Conservation (phyloP, 2,329 filamentous ascomycete genomes). For the Trichoderma atrobrunneum region DNA sequence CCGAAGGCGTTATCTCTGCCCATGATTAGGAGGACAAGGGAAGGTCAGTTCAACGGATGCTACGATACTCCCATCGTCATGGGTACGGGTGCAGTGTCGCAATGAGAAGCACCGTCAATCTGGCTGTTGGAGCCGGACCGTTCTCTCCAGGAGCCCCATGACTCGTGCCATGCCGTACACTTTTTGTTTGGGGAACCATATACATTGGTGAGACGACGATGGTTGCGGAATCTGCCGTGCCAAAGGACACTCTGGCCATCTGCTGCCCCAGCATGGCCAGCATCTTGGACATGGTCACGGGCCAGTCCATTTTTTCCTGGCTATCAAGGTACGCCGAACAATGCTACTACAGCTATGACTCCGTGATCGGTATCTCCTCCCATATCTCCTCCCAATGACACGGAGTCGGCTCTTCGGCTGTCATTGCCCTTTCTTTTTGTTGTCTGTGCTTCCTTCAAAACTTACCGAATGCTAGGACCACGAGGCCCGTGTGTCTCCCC, state of each 20-base stretch:
- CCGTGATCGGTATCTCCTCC: not conserved
- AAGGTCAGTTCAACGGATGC: not conserved
- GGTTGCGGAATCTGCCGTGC: not conserved
- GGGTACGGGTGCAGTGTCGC: not conserved
- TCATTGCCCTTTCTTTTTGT: not conserved
- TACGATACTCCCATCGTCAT: not conserved
- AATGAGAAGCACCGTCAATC: not conserved
- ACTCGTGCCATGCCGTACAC: not conserved
- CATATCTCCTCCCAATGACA: not conserved
- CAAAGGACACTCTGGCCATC: not conserved
- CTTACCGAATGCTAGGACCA: conserved; percentile 17
- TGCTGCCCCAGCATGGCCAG: not conserved
- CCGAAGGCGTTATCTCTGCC: not conserved
- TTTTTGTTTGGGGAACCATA: not conserved
- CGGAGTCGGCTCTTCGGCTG: not conserved
- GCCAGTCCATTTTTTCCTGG: not conserved
- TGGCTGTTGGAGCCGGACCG: not conserved
- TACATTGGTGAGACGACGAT: not conserved
- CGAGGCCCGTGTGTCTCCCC: conserved; percentile 10
- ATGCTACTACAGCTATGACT: not conserved
- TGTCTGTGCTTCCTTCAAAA: conserved; percentile 7
- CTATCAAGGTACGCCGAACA: not conserved
- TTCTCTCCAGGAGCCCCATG: not conserved
- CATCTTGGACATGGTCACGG: not conserved
- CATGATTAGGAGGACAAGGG: not conserved